Percentiles rank a stretch among this genome's conserved stretches.
These are phyloP conservation scores for Neobulgaria alba DNA, from an alignment of 2,329 filamentous ascomycete genomes.

Conservation along the genomic window DNA sequence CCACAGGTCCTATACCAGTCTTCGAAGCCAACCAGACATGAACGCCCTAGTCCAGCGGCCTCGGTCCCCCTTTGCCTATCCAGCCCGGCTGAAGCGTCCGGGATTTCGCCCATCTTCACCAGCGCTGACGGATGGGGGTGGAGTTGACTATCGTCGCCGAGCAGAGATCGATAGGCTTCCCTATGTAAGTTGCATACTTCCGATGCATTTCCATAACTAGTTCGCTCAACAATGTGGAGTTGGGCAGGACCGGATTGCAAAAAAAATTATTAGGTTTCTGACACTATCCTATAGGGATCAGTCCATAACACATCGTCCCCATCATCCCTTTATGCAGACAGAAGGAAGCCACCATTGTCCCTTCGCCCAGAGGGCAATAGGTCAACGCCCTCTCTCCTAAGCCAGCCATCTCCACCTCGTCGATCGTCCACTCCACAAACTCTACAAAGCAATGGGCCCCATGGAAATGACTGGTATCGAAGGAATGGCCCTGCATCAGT, in stretches of 20 bases:
- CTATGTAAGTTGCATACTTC: slow-evolving; percentile 22
- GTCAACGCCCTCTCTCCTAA: slow-evolving; percentile 23
- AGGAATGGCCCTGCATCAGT: slow-evolving; percentile 16
- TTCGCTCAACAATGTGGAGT: too few relatives aligned
- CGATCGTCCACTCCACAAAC: slow-evolving; percentile 21
- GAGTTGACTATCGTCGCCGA: slow-evolving; percentile 26
- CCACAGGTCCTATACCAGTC: slow-evolving; percentile 38
- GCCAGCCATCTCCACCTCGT: slow-evolving; percentile 21
- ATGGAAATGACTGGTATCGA: slow-evolving; percentile 16
- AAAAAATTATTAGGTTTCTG: too few relatives aligned
- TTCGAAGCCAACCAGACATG: slow-evolving; percentile 39
- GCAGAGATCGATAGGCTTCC: slow-evolving; percentile 26
- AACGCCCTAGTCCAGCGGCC: slow-evolving; percentile 38
- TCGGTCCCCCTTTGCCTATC: slow-evolving; percentile 50
- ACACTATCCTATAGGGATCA: too few relatives aligned
- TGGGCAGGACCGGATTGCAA: too few relatives aligned
- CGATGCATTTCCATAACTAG: too few relatives aligned
- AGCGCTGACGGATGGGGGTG: slow-evolving; percentile 27
- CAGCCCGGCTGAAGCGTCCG: slow-evolving; percentile 46
- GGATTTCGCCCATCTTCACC: slow-evolving; percentile 32
- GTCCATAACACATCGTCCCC: slow-evolving; percentile 23
- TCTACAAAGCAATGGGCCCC: slow-evolving; percentile 11
- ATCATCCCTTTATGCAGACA: slow-evolving; percentile 25
- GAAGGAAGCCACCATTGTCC: slow-evolving; percentile 19
- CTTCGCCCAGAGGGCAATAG: slow-evolving; percentile 23